Conservation (phyloP, 208 protist genomes). For the Leishmania arabica region DNA sequence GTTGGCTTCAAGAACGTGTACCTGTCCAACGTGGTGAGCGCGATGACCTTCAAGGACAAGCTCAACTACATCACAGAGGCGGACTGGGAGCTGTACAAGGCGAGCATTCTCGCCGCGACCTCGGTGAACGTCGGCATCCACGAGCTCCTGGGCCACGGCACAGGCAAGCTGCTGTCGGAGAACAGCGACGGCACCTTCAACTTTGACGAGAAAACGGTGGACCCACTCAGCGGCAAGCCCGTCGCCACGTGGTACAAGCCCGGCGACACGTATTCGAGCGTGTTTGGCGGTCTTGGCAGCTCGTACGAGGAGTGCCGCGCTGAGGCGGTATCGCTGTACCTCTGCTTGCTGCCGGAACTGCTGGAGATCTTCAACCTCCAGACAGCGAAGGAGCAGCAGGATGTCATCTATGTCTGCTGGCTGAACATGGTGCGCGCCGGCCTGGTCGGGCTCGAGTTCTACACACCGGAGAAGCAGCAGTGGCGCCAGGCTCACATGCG, state of each 20-base stretch:
- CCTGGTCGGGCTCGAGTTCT: constrained; percentile 90
- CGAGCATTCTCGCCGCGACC: constrained; percentile 49
- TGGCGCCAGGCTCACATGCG: constrained; percentile 94
- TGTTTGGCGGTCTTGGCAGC: constrained; percentile 72
- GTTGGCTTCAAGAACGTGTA: constrained; percentile 95
- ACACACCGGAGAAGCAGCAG: constrained; percentile 78
- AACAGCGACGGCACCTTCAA: constrained; percentile 71
- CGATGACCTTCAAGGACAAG: constrained; percentile 66
- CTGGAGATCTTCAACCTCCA: constrained; percentile 62
- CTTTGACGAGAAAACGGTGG: constrained; percentile 65
- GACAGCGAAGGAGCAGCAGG: constrained; percentile 41
- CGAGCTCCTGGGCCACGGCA: constrained; percentile 94
- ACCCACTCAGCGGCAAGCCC: constrained; percentile 74
- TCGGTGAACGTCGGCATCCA: constrained; percentile 94
- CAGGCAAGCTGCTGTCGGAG: constrained; percentile 82
- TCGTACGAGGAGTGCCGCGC: constrained; percentile 93
- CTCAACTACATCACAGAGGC: constrained; percentile 69
- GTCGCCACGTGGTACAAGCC: constrained; percentile 85
- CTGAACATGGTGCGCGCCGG: constrained; percentile 94
- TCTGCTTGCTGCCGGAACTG: constrained; percentile 65
- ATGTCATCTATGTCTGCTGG: constrained; percentile 85
- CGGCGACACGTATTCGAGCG: constrained; percentile 87
- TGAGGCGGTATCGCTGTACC: constrained; percentile 89
- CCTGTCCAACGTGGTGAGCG: constrained; percentile 86
- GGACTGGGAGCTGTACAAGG: constrained; percentile 87